These are phyloP conservation scores for Diaporthe sp. DNA, from an alignment of 2,329 filamentous ascomycete species.

Conservation along the genomic window DNA sequence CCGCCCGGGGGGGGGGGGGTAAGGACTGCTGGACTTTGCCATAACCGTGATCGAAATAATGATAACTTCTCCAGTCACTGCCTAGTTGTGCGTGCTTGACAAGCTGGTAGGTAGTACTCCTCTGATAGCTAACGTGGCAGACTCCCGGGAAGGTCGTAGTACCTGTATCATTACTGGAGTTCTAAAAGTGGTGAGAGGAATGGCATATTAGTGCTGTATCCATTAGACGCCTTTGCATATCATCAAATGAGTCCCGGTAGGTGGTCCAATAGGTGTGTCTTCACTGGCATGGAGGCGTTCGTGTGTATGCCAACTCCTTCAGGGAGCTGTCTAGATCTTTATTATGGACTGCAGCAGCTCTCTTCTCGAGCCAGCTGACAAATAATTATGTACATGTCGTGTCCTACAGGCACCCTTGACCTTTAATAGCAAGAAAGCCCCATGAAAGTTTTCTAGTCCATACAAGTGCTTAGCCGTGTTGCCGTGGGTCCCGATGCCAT, in stretches of 20 bases:
- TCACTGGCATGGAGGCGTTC: not conserved
- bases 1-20: no score
- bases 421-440: slow-evolving; percentile 17
- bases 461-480: slow-evolving; percentile 9
- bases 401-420: slow-evolving; percentile 1
- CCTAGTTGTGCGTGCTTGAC: no score
- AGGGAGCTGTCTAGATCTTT: slow-evolving; percentile 24
- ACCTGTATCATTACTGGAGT: not conserved
- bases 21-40: not conserved
- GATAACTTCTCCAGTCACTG: not conserved
- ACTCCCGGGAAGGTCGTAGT: no score
- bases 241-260: not conserved
- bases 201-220: not conserved
- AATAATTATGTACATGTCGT: slow-evolving; percentile 30
- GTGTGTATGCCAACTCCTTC: not conserved
- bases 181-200: not conserved
- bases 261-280: no score
- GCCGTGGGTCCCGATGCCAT: not conserved
- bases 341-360: slow-evolving; percentile 19
- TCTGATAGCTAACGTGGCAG: not conserved
- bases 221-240: not conserved
- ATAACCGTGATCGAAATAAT: not conserved
- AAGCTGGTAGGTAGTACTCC: not conserved
- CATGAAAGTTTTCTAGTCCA: slow-evolving; percentile 22
- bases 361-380: not conserved